Base-by-base conservation (phyloP, 192 early-diverging fungal species). In the Pilaira anomala region DNA sequence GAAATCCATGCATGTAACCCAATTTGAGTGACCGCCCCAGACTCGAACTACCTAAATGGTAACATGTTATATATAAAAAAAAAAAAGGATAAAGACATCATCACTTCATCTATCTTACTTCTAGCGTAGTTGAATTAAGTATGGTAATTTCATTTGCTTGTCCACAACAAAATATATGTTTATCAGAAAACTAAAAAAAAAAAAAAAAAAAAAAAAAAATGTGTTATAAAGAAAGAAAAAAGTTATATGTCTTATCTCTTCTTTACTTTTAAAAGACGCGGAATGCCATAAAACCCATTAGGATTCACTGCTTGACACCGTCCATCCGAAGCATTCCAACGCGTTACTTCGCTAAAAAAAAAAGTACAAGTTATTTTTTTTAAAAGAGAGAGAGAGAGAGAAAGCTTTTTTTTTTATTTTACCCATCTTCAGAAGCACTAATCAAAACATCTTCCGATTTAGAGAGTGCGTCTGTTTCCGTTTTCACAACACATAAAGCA, bases 381-480 rank as follows among this genome's bases (percentile, higher is more conserved):
- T 29, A 22, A 29, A 60, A 68, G 41, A 21, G 60, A 60, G 19
- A n/a, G n/a, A n/a, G n/a, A n/a, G n/a, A n/a, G n/a, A n/a, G n/a
- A 54, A 22, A 21, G 39, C 7, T 13, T 48, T 48, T 16, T 19
- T 48, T 18, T 48, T 21, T 16, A 9, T 7, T 36, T 69, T 75
- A 85, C 83, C 83, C 83, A 44, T 81, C 79, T 41, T 82, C 76
- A 1, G 79, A 79, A 2, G 79, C 81, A 41, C 81, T 85, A 13
- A 83, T 76, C 12, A 85, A 39, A 22, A 79, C 69, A 75, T 79
- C 75, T 33, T 83, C 75, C 42, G 60, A 58, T 18, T 67, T 60
- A 18, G 70, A 66, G 24, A 71, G 65, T 24, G 72, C 65, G 39
- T 81, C 78, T 7, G 74, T 74, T 26, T 79, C 67, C 7, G 68